Base-by-base conservation (phyloP, 768 basidiomycete species). In the Russula ochroleuca region DNA sequence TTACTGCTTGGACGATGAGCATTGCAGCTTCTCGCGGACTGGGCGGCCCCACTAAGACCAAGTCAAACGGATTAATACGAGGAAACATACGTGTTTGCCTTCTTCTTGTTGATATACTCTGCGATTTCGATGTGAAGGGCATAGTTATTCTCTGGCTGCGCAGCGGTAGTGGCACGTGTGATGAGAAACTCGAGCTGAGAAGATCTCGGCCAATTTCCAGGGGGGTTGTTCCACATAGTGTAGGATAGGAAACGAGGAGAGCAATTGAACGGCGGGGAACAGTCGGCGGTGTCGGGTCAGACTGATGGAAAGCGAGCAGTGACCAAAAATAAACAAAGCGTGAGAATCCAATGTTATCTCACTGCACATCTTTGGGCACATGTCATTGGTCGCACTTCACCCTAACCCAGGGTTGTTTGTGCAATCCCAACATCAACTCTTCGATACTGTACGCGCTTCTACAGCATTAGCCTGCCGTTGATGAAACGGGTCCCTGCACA, bases 1-100 rank as follows among this genome's bases (percentile, higher is more conserved):
- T 98, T 61, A 92, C 86, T 50, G 92, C 81, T 21, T 87, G 82
- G 15, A 92, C 91, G 43, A 92, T 80, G 59, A 84, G 79, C 84
- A 96, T 92, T 35, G 90, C 86, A 6, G 92, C 93, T 72, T 99
- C 97, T 62, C 97, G 85, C 7, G 97, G 91, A 65, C 93, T 95
- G 70, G 15, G 56, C 10, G 2, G 2, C 33, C 47, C 55, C n/a
- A 56, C 54, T 11, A 58, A 49, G 4, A 49, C n/a, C 11, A n/a
- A 33, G 14, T 11, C 25, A 37, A 45, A 49, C 2, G n/a, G 13
- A 13, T 52, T 19, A 48, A 40, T 58, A 53, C 21, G 38, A 45
- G 4, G 31, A 11, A 33, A 78, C 88, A 67, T 75, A 95, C 93
- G 83, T 92, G 78, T 99, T 98, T 0, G 94, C 95, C 76, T 98